These are phyloP conservation scores for Lichina pygmaea DNA, from an alignment of 495 filamentous ascomycete species.

Conservation along the genomic window DNA sequence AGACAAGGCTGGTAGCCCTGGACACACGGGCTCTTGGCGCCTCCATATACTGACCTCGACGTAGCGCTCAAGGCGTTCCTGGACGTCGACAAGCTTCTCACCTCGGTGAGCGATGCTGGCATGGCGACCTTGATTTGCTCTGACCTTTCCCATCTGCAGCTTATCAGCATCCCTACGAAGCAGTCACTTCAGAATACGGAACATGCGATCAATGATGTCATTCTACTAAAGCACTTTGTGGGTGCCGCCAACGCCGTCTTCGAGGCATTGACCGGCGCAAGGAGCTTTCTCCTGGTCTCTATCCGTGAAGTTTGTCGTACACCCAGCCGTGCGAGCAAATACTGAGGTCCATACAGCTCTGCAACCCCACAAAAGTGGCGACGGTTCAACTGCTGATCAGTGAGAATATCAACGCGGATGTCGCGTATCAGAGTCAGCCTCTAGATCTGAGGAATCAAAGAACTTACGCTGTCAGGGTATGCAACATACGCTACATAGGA, in stretches of 20 bases:
- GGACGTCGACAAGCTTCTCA: slow-evolving; percentile 41
- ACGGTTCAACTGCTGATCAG: slow-evolving; percentile 37
- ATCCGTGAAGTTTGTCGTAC: slow-evolving; percentile 27
- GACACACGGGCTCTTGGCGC: not conserved
- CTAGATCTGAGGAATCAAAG: slow-evolving; percentile 78
- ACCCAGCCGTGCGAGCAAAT: not conserved
- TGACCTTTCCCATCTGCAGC: slow-evolving; percentile 18
- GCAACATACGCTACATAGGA: not conserved
- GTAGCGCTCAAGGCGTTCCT: slow-evolving; percentile 44
- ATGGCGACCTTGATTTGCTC: not conserved
- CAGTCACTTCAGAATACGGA: slow-evolving; percentile 38
- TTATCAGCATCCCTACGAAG: slow-evolving; percentile 39
- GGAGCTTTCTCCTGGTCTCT: slow-evolving; percentile 33
- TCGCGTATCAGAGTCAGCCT: slow-evolving; percentile 48
- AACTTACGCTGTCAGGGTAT: slow-evolving; percentile 70
- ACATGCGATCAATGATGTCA: slow-evolving; percentile 62
- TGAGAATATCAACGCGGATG: slow-evolving; percentile 53
- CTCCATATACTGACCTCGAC: not conserved
- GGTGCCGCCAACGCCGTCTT: slow-evolving; percentile 36
- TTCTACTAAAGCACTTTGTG: slow-evolving; percentile 65
- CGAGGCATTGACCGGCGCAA: slow-evolving; percentile 36
- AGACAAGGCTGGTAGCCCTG: slow-evolving; percentile 23
- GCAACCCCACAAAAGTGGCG: slow-evolving; percentile 28
- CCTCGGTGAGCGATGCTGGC: slow-evolving; percentile 19
- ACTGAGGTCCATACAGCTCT: slow-evolving; percentile 19